These are phyloP conservation scores for Macaranga tanarius DNA, from an alignment of 441 rosid genomes.

Conservation along the genomic window DNA sequence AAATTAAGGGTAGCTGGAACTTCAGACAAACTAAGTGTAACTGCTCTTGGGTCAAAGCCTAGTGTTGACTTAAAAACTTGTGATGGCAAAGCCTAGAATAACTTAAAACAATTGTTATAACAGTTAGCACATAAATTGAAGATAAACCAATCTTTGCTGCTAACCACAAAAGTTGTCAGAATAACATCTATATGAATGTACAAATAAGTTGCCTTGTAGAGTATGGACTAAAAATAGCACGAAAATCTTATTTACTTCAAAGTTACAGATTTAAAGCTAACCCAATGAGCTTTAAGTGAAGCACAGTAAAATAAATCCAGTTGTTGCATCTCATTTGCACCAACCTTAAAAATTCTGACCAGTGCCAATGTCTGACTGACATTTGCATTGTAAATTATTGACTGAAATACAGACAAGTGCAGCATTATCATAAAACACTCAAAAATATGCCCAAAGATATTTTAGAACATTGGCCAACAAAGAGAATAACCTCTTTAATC, in stretches of 20 bases:
- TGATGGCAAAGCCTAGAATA: background rate
- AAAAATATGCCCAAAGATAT: background rate
- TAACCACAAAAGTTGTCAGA: background rate
- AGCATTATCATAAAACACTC: background rate
- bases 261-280: background rate
- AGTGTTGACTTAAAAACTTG: background rate
- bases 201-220: background rate
- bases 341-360: background rate
- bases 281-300: background rate
- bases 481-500: background rate
- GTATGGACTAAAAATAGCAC: background rate
- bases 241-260: background rate
- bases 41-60: background rate
- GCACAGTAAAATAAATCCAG: background rate
- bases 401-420: background rate
- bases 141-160: background rate
- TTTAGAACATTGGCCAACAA: conserved; percentile 1
- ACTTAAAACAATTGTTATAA: background rate
- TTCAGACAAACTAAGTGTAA: background rate
- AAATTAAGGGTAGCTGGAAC: background rate
- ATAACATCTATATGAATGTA: background rate
- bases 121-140: background rate
- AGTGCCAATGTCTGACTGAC: background rate
- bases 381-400: background rate
- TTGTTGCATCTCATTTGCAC: background rate